Percentiles rank a stretch among this genome's conserved stretches.
These are phyloP conservation scores for Grigorovia jiainica DNA, from an alignment of 805 yeast species.

Conservation along the genomic window DNA sequence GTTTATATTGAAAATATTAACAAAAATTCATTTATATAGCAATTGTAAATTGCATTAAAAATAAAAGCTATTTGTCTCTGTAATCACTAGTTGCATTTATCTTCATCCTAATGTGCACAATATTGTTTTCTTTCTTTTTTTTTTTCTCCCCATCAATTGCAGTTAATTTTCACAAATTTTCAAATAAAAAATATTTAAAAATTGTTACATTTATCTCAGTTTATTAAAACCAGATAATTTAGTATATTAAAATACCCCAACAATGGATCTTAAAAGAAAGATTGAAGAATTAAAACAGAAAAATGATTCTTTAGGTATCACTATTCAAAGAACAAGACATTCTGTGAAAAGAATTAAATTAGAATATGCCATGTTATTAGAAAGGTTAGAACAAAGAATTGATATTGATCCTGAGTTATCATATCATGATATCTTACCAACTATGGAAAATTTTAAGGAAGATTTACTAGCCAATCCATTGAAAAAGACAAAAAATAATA, in stretches of 20 bases:
- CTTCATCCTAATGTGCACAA: too few species aligned
- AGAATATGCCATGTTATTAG: slow-evolving; percentile 74
- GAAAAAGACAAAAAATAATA: slow-evolving; percentile 18
- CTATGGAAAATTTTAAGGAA: slow-evolving; percentile 20
- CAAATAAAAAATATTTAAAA: too few species aligned
- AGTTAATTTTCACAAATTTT: too few species aligned
- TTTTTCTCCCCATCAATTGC: too few species aligned
- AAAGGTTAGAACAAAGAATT: slow-evolving; percentile 60
- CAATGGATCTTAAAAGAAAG: slow-evolving; percentile 4
- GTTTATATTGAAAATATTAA: too few species aligned
- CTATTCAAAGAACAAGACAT: slow-evolving; percentile 66
- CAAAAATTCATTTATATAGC: too few species aligned
- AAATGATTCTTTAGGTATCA: slow-evolving; percentile 66
- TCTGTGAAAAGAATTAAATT: slow-evolving; percentile 70
- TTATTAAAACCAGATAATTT: too few species aligned
- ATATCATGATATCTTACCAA: slow-evolving; percentile 25
- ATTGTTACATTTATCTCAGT: too few species aligned
- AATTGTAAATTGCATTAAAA: too few species aligned
- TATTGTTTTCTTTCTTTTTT: too few species aligned
- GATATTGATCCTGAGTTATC: slow-evolving; percentile 24
- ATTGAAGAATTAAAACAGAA: slow-evolving; percentile 64
- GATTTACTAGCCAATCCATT: slow-evolving; percentile 18
- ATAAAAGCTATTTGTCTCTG: too few species aligned
- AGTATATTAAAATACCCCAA: background rate
- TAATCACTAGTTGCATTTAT: too few species aligned